Conservation (phyloP, 169 alveolate genomes). For the Cyclospora cayetanensis region DNA sequence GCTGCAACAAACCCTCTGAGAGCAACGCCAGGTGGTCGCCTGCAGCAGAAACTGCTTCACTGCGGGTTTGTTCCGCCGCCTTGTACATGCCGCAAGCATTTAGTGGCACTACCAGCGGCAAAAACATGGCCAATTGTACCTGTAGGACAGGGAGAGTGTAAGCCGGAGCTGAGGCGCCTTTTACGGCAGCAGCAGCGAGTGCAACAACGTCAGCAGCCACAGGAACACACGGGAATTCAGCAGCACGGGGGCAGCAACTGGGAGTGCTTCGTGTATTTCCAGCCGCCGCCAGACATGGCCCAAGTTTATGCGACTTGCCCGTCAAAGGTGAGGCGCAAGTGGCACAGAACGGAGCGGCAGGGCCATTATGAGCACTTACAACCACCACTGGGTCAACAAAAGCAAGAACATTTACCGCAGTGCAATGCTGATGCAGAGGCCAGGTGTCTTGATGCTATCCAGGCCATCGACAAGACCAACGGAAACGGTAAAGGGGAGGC, state of each 20-base stretch:
- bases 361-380: background rate
- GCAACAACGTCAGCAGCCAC: constrained; percentile 8
- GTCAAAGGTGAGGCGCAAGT: constrained; percentile 13
- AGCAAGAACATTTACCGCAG: too few relatives aligned
- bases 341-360: constrained; percentile 9
- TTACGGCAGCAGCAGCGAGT: constrained; percentile 47
- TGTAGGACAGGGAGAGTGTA: background rate
- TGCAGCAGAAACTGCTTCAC: background rate
- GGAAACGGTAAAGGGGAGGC: too few relatives aligned
- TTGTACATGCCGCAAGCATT: background rate
- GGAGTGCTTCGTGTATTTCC: constrained; percentile 16
- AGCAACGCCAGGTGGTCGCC: constrained; percentile 56
- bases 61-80: constrained; percentile 21
- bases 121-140: background rate
- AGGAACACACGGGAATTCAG: background rate
- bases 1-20: constrained; percentile 25
- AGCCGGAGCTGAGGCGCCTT: constrained; percentile 35
- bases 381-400: too few relatives aligned
- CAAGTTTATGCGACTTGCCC: constrained; percentile 65
- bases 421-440: too few relatives aligned
- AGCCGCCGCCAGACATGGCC: constrained; percentile 58
- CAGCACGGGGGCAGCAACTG: background rate
- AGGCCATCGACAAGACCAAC: too few relatives aligned
- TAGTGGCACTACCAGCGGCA: background rate
- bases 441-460: too few relatives aligned